These are phyloP conservation scores for Penicillium sp. DNA, from an alignment of 2,329 filamentous ascomycete species.

Conservation along the genomic window DNA sequence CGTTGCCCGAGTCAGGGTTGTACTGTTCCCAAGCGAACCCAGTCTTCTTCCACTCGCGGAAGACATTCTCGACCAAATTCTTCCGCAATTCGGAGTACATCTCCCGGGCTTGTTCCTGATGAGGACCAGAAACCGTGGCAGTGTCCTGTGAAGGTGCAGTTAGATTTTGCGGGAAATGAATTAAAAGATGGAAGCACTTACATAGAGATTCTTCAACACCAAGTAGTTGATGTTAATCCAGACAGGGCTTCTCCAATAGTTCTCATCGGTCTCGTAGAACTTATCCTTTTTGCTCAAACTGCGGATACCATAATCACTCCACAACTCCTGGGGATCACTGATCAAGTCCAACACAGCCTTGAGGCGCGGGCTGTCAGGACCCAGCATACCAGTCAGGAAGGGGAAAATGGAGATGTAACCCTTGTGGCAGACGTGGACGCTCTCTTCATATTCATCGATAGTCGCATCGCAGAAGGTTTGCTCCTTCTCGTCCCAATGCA, in stretches of 20 bases:
- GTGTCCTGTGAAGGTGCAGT: constrained; percentile 53
- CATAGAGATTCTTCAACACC: constrained; percentile 71
- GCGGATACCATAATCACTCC: constrained; percentile 82
- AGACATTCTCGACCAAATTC: constrained; percentile 88
- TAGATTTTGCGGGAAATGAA: constrained; percentile 4
- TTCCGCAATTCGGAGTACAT: constrained; percentile 74
- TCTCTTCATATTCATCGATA: constrained; percentile 92
- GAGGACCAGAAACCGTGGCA: constrained; percentile 63
- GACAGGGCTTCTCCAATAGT: constrained; percentile 93
- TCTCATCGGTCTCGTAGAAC: constrained; percentile 86
- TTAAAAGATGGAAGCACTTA: constrained; percentile 50
- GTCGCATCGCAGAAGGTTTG: constrained; percentile 92
- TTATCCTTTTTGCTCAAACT: constrained; percentile 81
- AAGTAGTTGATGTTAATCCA: constrained; percentile 98
- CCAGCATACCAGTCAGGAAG: constrained; percentile 79
- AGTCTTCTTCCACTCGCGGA: constrained; percentile 80
- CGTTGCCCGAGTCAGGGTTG: constrained; percentile 84
- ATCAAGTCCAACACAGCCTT: constrained; percentile 75
- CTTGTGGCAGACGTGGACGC: constrained; percentile 86
- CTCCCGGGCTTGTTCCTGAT: constrained; percentile 64
- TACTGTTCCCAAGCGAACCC: constrained; percentile 99
- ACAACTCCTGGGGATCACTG: constrained; percentile 78
- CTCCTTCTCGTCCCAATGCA: constrained; percentile 83
- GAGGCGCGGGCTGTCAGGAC: constrained; percentile 69
- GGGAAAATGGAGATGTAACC: constrained; percentile 94